These are phyloP conservation scores for Solanum stenotomum DNA, from an alignment of 257 asterid genomes.

Conservation along the genomic window DNA sequence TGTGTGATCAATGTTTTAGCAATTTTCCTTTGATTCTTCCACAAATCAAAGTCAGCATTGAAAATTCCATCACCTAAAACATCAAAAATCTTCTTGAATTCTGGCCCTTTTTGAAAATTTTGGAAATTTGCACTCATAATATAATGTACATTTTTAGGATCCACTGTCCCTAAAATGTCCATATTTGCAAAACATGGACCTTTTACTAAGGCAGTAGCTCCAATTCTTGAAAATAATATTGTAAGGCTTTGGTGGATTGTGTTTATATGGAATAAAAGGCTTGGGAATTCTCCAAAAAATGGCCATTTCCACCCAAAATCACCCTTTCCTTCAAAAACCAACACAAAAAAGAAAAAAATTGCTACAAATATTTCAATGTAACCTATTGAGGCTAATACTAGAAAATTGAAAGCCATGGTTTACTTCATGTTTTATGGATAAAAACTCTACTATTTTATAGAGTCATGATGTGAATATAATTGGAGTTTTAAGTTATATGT, in stretches of 20 bases:
- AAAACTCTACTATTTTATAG: background rate
- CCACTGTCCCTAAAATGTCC: background rate
- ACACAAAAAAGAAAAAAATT: background rate
- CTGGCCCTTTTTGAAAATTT: background rate
- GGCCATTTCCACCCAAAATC: background rate
- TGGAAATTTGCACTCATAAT: background rate
- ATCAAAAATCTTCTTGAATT: constrained; percentile 32
- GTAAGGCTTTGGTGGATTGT: background rate
- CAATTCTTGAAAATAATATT: background rate
- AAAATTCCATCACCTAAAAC: constrained; percentile 48
- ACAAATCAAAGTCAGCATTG: constrained; percentile 33
- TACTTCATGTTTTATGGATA: background rate
- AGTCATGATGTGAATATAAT: too few relatives aligned
- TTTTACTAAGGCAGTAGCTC: background rate
- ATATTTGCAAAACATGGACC: background rate
- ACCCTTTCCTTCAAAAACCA: background rate
- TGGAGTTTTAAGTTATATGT: background rate
- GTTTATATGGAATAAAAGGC: background rate
- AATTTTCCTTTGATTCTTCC: constrained; percentile 32
- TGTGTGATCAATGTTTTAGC: constrained; percentile 21
- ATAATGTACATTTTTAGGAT: background rate
- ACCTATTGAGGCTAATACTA: background rate
- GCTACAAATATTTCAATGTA: background rate
- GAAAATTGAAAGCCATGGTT: background rate
- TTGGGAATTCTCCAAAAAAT: background rate